Evolutionary conservation across 371 early-diverging fungal species (phyloP).

Genomic region (Cladochytrium tenue): DNA sequence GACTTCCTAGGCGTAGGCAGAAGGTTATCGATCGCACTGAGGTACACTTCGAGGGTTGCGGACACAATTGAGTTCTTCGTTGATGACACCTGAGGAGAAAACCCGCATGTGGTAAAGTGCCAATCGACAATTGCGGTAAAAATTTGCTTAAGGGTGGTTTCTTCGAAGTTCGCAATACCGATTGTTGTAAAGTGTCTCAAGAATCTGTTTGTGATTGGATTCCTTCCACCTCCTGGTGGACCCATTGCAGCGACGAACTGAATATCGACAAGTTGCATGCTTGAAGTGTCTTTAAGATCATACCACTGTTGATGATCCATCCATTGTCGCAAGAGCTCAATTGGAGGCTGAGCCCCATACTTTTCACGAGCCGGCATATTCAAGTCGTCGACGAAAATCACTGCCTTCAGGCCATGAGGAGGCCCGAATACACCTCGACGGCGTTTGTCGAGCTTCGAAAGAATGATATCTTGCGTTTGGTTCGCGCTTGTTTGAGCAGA

Average conservation of each 20-base stretch:
- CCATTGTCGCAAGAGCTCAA: constrained; percentile 58
- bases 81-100: constrained; percentile 29
- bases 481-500: constrained; percentile 61
- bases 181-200: constrained; percentile 56
- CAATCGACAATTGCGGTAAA: constrained; percentile 59
- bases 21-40: constrained; percentile 45
- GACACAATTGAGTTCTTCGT: constrained; percentile 39
- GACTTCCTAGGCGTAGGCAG: constrained; percentile 57
- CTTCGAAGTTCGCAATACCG: constrained; percentile 53
- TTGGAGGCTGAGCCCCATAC: constrained; percentile 62
- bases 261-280: constrained; percentile 56
- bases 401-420: constrained; percentile 46
- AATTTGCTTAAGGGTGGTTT: constrained; percentile 52
- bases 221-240: constrained; percentile 60
- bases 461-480: constrained; percentile 57
- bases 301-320: constrained; percentile 56
- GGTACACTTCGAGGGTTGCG: constrained; percentile 52
- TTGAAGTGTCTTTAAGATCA: constrained; percentile 51
- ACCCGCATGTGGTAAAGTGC: constrained; percentile 51
- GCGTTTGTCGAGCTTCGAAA: constrained; percentile 56
- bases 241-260: constrained; percentile 63
- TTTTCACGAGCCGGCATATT: constrained; percentile 64
- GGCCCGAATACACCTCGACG: constrained; percentile 58
- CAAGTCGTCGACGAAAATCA: constrained; percentile 62
- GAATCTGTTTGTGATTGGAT: constrained; percentile 55